Conservation (phyloP, 73 alveolate species). For the Blepharisma japonicum region DNA sequence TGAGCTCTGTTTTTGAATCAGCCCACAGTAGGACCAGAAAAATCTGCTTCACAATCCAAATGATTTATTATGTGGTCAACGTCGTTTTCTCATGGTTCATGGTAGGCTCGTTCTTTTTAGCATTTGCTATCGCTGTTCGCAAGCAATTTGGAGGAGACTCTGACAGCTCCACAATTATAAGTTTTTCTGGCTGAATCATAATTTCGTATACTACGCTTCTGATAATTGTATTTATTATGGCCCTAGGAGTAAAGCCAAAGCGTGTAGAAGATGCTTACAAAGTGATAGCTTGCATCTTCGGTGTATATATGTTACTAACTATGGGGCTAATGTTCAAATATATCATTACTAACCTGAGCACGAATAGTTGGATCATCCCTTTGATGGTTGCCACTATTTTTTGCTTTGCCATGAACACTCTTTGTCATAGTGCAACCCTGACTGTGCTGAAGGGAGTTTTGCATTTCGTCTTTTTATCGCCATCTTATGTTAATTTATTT, state of each 20-base stretch:
- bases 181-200: background rate
- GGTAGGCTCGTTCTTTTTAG: slow-evolving; percentile 29
- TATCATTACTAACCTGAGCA: background rate
- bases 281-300: slow-evolving; percentile 10
- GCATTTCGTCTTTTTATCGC: slow-evolving; percentile 19
- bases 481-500: slow-evolving; percentile 26
- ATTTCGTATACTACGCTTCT: background rate
- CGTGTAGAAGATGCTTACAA: slow-evolving; percentile 15
- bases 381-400: background rate
- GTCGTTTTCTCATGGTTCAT: slow-evolving; percentile 30
- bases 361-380: too few species aligned
- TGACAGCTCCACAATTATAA: background rate
- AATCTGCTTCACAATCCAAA: background rate
- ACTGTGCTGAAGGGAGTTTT: slow-evolving; percentile 4
- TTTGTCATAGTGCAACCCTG: background rate
- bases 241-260: slow-evolving; percentile 30
- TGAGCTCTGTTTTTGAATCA: background rate
- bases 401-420: background rate
- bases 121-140: background rate
- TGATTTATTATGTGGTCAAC: slow-evolving; percentile 26
- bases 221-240: background rate
- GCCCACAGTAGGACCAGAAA: slow-evolving; percentile 22
- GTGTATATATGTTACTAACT: background rate
- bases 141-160: too few species aligned
- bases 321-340: background rate